Conservation (phyloP, 805 yeast genomes). For the Candida parachauliodes region DNA sequence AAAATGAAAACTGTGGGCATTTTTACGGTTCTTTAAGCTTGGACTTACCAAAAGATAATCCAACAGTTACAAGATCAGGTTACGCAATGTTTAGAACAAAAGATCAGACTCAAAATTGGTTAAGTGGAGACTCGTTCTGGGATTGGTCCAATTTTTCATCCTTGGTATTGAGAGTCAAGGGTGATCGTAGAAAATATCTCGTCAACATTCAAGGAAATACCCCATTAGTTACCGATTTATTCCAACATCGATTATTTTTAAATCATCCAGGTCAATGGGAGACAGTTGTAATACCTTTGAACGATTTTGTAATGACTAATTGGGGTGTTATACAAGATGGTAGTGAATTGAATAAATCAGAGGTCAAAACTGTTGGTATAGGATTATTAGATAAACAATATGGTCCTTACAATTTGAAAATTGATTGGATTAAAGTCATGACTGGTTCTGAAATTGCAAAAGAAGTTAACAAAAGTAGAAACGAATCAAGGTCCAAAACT, state of each 20-base stretch:
- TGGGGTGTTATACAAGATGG: constrained; percentile 62
- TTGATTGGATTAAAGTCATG: constrained; percentile 72
- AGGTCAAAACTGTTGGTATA: constrained; percentile 69
- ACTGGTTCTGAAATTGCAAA: constrained; percentile 50
- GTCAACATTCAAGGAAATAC: constrained; percentile 81
- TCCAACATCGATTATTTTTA: constrained; percentile 75
- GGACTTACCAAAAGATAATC: constrained; percentile 60
- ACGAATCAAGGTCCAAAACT: constrained; percentile 1
- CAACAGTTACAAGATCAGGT: constrained; percentile 65
- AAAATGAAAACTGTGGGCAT: constrained; percentile 30
- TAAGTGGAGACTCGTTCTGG: constrained; percentile 53
- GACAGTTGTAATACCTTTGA: constrained; percentile 71
- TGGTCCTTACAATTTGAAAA: constrained; percentile 67
- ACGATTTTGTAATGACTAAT: constrained; percentile 78
- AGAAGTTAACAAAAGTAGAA: constrained; percentile 31
- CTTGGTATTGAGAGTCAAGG: constrained; percentile 66
- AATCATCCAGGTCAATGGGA: constrained; percentile 78
- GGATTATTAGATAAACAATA: constrained; percentile 75
- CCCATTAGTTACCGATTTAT: constrained; percentile 72
- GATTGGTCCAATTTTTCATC: constrained; percentile 65
- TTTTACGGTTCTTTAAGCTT: constrained; percentile 61
- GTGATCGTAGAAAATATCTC: constrained; percentile 69
- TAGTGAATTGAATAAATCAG: constrained; percentile 55
- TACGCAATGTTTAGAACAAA: constrained; percentile 82
- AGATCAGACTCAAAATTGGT: constrained; percentile 53